phyloP scores from a whole-genome alignment of 495 filamentous ascomycete genomes.

The Penicillium coprophilum region DNA sequence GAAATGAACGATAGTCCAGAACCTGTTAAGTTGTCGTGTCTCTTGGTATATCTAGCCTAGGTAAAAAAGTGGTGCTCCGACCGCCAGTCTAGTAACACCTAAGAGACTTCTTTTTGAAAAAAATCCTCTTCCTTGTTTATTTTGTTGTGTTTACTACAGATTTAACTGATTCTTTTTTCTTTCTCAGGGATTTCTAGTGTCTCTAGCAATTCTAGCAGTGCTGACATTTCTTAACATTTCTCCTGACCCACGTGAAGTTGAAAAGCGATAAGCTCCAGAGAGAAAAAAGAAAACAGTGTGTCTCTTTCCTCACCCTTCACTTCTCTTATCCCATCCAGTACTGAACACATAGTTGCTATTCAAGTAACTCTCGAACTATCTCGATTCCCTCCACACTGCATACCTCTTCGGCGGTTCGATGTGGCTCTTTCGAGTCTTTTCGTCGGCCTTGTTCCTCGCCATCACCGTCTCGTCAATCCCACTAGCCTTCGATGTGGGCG shows the following conservation, averaged over 20 bases:
- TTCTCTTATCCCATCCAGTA: constrained; percentile 2
- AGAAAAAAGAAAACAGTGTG: constrained; percentile 25
- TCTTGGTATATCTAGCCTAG: neutral
- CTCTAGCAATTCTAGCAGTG: no score
- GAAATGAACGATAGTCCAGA: neutral
- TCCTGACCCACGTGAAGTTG: constrained; percentile 22
- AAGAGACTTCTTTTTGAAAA: neutral
- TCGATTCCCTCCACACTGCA: constrained; percentile 15
- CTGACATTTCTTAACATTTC: no score
- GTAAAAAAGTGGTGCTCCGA: neutral
- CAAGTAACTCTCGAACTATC: neutral
- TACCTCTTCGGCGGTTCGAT: constrained; percentile 35
- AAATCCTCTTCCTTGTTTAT: neutral
- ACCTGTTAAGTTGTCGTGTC: neutral
- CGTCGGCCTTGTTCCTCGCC: constrained; percentile 76
- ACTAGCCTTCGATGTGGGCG: constrained; percentile 95
- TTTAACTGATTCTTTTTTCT: neutral
- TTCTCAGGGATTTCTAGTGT: neutral
- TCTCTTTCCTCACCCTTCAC: constrained; percentile 14
- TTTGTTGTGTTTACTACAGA: neutral
- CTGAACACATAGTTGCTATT: constrained; percentile 1
- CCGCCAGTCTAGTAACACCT: constrained; percentile 3
- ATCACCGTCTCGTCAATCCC: constrained; percentile 91
- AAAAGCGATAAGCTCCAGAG: constrained; percentile 25
- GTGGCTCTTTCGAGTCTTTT: constrained; percentile 72